Evolutionary conservation across 2,329 filamentous ascomycete species (phyloP).

Genomic region (Pseudogymnoascus sp.): DNA sequence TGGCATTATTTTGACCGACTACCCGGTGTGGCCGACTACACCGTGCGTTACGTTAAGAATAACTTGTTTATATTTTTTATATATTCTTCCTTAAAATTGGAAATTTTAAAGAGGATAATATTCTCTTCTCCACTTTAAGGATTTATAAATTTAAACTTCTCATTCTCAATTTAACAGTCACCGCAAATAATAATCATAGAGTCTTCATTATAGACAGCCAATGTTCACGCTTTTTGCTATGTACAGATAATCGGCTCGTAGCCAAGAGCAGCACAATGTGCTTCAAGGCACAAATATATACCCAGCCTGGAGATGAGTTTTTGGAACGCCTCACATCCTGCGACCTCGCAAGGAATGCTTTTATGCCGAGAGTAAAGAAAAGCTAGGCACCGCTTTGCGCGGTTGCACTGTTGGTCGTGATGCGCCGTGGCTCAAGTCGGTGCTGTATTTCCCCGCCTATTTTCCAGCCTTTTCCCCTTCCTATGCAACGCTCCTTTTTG

Average conservation of each 20-base stretch:
- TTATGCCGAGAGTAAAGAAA: neutral
- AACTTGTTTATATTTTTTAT: too few species aligned
- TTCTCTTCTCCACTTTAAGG: too few species aligned
- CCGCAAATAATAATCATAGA: neutral
- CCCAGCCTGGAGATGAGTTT: neutral
- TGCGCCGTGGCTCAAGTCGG: slow-evolving; percentile 4
- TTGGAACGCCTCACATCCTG: slow-evolving; percentile 5
- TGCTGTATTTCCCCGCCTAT: slow-evolving; percentile 6
- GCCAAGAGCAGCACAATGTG: neutral
- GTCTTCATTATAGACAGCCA: neutral
- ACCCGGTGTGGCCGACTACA: too few species aligned
- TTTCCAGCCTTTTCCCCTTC: neutral
- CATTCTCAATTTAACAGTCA: neutral
- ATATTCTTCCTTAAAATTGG: too few species aligned
- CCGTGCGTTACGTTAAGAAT: too few species aligned
- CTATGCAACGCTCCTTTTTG: neutral
- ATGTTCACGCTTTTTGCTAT: slow-evolving; percentile 4
- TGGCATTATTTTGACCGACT: too few species aligned
- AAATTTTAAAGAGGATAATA: too few species aligned
- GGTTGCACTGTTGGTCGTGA: neutral
- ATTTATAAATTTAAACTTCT: neutral
- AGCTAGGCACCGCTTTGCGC: neutral
- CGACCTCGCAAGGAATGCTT: slow-evolving; percentile 6
- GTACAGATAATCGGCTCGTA: neutral
- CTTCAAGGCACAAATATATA: neutral